Evolutionary conservation across 2,329 filamentous ascomycete genomes (phyloP).

Genomic region (Drechslerella stenobrocha): DNA sequence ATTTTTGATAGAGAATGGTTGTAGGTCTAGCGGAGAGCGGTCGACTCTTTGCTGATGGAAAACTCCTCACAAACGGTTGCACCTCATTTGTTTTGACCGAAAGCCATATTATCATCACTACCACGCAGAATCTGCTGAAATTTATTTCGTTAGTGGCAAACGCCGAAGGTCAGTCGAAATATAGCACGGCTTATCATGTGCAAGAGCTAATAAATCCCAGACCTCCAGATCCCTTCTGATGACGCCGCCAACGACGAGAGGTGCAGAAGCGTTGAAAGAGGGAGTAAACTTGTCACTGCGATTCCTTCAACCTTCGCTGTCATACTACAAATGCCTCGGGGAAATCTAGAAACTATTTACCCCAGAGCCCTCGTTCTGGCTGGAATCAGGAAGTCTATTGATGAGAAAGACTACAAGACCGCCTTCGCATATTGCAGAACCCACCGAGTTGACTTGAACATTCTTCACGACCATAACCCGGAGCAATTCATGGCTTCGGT

Average conservation of each 20-base stretch:
- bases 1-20: constrained; percentile 54
- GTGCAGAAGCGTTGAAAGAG: constrained; percentile 87
- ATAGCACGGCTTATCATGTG: background rate
- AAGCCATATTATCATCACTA: constrained; percentile 86
- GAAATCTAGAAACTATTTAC: constrained; percentile 93
- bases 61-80: constrained; percentile 77
- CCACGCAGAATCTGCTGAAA: constrained; percentile 87
- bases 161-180: constrained; percentile 63
- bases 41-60: constrained; percentile 74
- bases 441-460: constrained; percentile 97
- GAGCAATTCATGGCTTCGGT: constrained; percentile 79
- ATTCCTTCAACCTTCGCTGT: constrained; percentile 85
- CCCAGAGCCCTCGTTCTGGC: constrained; percentile 89
- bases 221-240: constrained; percentile 79
- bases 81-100: constrained; percentile 85
- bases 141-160: constrained; percentile 76
- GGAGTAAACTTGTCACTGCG: constrained; percentile 80
- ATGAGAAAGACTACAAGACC: constrained; percentile 75
- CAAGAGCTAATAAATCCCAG: constrained; percentile 57
- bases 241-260: constrained; percentile 90
- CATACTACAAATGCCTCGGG: constrained; percentile 90
- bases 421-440: constrained; percentile 87
- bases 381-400: constrained; percentile 80
- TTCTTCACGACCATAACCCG: constrained; percentile 90
- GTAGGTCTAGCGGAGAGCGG: constrained; percentile 75